These are phyloP conservation scores for Salvia rosmarinus DNA, from an alignment of 257 asterid genomes.

Conservation along the genomic window DNA sequence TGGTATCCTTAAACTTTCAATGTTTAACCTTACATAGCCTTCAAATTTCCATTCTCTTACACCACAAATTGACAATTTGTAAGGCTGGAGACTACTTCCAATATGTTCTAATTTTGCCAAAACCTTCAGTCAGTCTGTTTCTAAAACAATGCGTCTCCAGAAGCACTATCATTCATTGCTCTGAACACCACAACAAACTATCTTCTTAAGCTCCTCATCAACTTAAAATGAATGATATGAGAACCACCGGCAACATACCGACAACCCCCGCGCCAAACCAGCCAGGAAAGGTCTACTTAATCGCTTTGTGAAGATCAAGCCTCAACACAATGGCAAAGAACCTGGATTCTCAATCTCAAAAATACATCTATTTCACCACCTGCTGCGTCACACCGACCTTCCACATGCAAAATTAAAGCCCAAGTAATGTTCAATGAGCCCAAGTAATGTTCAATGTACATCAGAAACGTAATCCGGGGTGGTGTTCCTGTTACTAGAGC, in stretches of 20 bases:
- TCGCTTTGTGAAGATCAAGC: too few species aligned
- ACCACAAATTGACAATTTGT: not conserved
- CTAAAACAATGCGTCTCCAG: too few species aligned
- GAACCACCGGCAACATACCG: not conserved
- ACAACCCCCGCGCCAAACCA: not conserved
- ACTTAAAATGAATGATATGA: not conserved
- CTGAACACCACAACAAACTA: not conserved
- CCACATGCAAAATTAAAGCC: not conserved
- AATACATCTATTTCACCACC: too few species aligned
- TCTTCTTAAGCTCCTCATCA: not conserved
- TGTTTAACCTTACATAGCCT: not conserved
- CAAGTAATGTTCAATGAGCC: too few species aligned
- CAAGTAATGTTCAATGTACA: not conserved
- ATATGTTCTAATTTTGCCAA: too few species aligned
- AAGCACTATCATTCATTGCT: not conserved
- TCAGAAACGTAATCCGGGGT: not conserved
- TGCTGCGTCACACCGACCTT: not conserved
- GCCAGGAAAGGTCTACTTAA: not conserved
- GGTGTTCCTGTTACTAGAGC: slow-evolving; percentile 1
- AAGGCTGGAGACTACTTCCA: too few species aligned
- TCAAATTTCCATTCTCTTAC: not conserved
- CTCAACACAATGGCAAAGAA: too few species aligned
- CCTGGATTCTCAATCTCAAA: too few species aligned
- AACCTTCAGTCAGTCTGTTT: too few species aligned
- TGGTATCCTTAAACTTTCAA: too few species aligned